Percentiles rank a stretch among this genome's conserved stretches.
phyloP scores from a whole-genome alignment of 805 yeast genomes.

The Candida railenensis region DNA sequence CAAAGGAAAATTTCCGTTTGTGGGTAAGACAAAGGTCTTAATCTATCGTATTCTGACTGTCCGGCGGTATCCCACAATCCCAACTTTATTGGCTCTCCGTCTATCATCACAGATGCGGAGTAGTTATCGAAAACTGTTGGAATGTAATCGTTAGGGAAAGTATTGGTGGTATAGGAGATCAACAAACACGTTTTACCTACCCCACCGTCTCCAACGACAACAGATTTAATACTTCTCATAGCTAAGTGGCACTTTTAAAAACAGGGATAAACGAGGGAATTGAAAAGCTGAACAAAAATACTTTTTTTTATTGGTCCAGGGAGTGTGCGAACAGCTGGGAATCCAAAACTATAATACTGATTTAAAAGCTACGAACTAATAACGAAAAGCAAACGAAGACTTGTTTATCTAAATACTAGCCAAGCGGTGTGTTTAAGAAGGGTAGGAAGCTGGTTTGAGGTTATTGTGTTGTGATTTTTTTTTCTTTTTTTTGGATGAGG shows the following conservation, averaged over 20 bases:
- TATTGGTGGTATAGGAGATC: conserved; percentile 86
- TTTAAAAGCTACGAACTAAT: not conserved
- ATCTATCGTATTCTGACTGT: conserved; percentile 86
- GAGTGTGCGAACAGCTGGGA: not conserved
- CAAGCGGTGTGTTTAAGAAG: not conserved
- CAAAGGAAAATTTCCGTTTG: conserved; percentile 86
- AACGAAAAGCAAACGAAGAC: not conserved
- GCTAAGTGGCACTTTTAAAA: not conserved
- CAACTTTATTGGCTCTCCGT: conserved; percentile 76
- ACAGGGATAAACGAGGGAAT: too few species aligned
- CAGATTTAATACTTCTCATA: conserved; percentile 89
- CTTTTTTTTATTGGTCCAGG: not conserved
- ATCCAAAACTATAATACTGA: not conserved
- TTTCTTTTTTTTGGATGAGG: not conserved
- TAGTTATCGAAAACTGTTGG: conserved; percentile 95
- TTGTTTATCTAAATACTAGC: not conserved
- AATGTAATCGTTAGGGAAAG: conserved; percentile 89
- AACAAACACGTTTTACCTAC: conserved; percentile 91
- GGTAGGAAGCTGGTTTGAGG: too few species aligned
- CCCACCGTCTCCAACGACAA: conserved; percentile 94
- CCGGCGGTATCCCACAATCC: conserved; percentile 98
- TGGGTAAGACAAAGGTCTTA: conserved; percentile 87
- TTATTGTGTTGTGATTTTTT: not conserved
- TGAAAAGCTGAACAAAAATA: not conserved
- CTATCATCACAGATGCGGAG: conserved; percentile 80